Percentiles rank a stretch among this genome's conserved stretches.
phyloP scores from a whole-genome alignment of 2,329 filamentous ascomycete genomes.

The Zasmidium cellare region DNA sequence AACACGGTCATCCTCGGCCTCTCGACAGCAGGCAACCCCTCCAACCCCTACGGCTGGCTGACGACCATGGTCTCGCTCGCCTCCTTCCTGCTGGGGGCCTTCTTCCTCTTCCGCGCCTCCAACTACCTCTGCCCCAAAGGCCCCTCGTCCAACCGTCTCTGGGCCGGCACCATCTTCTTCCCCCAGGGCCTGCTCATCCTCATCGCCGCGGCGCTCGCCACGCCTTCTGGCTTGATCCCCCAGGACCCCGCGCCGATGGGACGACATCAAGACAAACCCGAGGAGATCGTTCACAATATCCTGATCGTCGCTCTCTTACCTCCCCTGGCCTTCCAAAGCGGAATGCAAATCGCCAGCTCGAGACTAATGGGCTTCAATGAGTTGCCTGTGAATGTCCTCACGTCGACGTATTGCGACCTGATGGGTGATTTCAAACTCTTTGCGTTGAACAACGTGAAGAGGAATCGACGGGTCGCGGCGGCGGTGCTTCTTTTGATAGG shows the following conservation, averaged over 20 bases:
- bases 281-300: slow-evolving; percentile 38
- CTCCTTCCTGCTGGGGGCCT: slow-evolving; percentile 56
- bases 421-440: slow-evolving; percentile 53
- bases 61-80: slow-evolving; percentile 55
- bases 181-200: slow-evolving; percentile 54
- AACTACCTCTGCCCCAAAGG: slow-evolving; percentile 39
- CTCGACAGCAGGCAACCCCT: slow-evolving; percentile 55
- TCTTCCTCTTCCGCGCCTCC: slow-evolving; percentile 44
- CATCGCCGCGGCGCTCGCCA: slow-evolving; percentile 54
- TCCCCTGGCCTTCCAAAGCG: slow-evolving; percentile 54
- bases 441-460: slow-evolving; percentile 50
- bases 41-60: slow-evolving; percentile 54
- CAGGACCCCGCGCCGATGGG: slow-evolving; percentile 40
- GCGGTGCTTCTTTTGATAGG: slow-evolving; percentile 50
- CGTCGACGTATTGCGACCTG: slow-evolving; percentile 56
- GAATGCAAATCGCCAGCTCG: slow-evolving; percentile 55
- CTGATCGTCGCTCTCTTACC: slow-evolving; percentile 47
- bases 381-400: slow-evolving; percentile 57
- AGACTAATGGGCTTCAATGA: slow-evolving; percentile 55
- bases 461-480: slow-evolving; percentile 50
- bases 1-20: slow-evolving; percentile 66
- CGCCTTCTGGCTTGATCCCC: slow-evolving; percentile 46
- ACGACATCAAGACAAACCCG: slow-evolving; percentile 20
- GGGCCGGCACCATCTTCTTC: slow-evolving; percentile 52
- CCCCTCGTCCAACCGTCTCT: slow-evolving; percentile 31